phyloP scores from a whole-genome alignment of 2,329 filamentous ascomycete species.

The Fusarium sp. region DNA sequence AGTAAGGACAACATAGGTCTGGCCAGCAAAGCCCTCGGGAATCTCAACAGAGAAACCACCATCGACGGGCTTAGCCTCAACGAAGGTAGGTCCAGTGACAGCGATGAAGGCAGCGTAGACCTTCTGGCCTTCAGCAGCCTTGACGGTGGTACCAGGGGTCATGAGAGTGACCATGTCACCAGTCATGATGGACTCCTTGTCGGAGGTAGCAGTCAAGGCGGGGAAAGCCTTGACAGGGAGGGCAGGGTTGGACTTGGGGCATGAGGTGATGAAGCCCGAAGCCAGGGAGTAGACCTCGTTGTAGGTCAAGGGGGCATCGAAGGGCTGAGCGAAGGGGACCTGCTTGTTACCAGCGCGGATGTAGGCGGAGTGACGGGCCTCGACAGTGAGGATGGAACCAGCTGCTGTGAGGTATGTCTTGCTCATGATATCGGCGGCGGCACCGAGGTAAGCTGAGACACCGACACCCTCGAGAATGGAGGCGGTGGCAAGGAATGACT shows the following conservation, averaged over 20 bases:
- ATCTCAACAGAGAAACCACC: slow-evolving; percentile 42
- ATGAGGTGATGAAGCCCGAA: slow-evolving; percentile 68
- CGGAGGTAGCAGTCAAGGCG: slow-evolving; percentile 51
- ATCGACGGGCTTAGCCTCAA: slow-evolving; percentile 32
- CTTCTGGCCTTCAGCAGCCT: slow-evolving; percentile 36
- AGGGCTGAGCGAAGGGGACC: slow-evolving; percentile 67
- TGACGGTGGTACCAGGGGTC: slow-evolving; percentile 44
- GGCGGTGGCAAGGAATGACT: slow-evolving; percentile 69
- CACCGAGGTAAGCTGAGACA: slow-evolving; percentile 72
- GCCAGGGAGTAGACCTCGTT: slow-evolving; percentile 74
- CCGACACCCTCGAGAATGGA: slow-evolving; percentile 73
- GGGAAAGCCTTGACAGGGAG: slow-evolving; percentile 73
- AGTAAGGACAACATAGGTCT: slow-evolving; percentile 55
- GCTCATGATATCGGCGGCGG: slow-evolving; percentile 67
- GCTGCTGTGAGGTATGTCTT: slow-evolving; percentile 69
- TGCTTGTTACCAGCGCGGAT: slow-evolving; percentile 62
- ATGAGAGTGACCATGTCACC: slow-evolving; percentile 43
- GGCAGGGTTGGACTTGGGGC: slow-evolving; percentile 63
- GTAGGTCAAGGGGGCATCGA: slow-evolving; percentile 68
- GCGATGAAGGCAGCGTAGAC: slow-evolving; percentile 52
- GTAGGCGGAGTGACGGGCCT: slow-evolving; percentile 72
- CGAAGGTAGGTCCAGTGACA: slow-evolving; percentile 42
- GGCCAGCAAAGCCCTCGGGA: slow-evolving; percentile 50
- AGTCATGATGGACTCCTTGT: slow-evolving; percentile 41
- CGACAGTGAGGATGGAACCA: slow-evolving; percentile 71